Percentiles rank a stretch among this genome's conserved stretches.
Evolutionary conservation across 2,329 filamentous ascomycete genomes (phyloP).

Genomic region (Byssothecium circinans): DNA sequence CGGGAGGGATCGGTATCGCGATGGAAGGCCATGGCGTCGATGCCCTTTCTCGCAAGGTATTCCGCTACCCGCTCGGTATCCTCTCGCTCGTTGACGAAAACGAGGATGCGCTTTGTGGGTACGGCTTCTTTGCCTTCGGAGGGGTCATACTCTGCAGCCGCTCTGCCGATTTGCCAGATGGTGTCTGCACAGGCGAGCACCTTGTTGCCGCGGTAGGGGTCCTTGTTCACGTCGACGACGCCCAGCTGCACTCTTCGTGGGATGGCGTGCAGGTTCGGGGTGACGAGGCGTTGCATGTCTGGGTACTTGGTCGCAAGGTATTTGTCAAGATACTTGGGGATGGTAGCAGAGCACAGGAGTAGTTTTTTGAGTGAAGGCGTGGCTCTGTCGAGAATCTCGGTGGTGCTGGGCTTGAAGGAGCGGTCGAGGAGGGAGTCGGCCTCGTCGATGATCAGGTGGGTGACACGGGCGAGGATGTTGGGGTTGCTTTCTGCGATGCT

Average conservation of each 20-base stretch:
- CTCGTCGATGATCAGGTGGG: slow-evolving; percentile 88
- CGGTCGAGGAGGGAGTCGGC: slow-evolving; percentile 95
- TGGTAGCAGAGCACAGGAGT: slow-evolving; percentile 93
- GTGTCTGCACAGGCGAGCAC: slow-evolving; percentile 90
- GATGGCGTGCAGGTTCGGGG: slow-evolving; percentile 94
- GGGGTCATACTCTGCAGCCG: slow-evolving; percentile 52
- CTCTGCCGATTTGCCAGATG: slow-evolving; percentile 89
- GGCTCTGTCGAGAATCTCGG: slow-evolving; percentile 77
- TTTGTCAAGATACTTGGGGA: slow-evolving; percentile 84
- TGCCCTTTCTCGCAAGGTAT: slow-evolving; percentile 80
- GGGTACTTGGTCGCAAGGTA: slow-evolving; percentile 83
- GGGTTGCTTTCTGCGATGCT: slow-evolving; percentile 89
- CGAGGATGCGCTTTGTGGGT: slow-evolving; percentile 81
- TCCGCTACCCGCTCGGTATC: slow-evolving; percentile 78
- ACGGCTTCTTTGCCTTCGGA: slow-evolving; percentile 55
- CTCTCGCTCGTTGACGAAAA: slow-evolving; percentile 96
- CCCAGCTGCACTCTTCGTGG: slow-evolving; percentile 91
- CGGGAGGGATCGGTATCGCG: slow-evolving; percentile 80
- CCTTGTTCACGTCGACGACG: slow-evolving; percentile 85
- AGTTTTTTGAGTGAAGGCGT: slow-evolving; percentile 82
- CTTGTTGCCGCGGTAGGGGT: slow-evolving; percentile 94
- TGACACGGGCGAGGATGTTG: slow-evolving; percentile 88
- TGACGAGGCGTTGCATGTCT: slow-evolving; percentile 81
- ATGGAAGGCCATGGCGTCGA: slow-evolving; percentile 82
- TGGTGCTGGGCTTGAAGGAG: slow-evolving; percentile 84